Evolutionary conservation across 305 asterid species (phyloP).

Genomic region (Lippia alba): DNA sequence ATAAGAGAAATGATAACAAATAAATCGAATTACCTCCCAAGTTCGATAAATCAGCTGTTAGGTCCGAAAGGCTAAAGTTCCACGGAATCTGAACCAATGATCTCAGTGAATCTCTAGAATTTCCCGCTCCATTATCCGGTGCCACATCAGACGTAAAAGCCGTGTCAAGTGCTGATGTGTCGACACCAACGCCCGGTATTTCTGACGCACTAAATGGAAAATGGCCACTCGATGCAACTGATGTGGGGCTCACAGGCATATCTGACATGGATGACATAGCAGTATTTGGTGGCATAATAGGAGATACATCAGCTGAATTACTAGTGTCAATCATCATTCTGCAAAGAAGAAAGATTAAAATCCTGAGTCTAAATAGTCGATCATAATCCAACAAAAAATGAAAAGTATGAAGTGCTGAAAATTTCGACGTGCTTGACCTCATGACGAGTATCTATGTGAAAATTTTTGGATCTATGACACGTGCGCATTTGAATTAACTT

Average conservation of each 20-base stretch:
- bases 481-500: too few relatives aligned
- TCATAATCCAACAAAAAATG: neutral
- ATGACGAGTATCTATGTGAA: too few relatives aligned
- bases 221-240: slow-evolving; percentile 92
- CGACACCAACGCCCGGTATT: slow-evolving; percentile 86
- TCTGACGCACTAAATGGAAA: slow-evolving; percentile 88
- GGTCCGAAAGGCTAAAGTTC: slow-evolving; percentile 92
- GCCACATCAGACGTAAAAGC: slow-evolving; percentile 90
- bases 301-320: slow-evolving; percentile 59
- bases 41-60: slow-evolving; percentile 90
- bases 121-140: slow-evolving; percentile 82
- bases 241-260: slow-evolving; percentile 90
- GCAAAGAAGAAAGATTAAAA: slow-evolving; percentile 20
- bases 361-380: neutral
- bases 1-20: neutral
- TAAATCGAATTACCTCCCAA: slow-evolving; percentile 69
- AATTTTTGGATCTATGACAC: too few relatives aligned
- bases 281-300: slow-evolving; percentile 69
- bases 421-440: neutral
- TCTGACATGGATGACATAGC: slow-evolving; percentile 79
- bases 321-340: slow-evolving; percentile 70
- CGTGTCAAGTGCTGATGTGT: slow-evolving; percentile 77
- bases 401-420: neutral
- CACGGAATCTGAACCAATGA: slow-evolving; percentile 89
- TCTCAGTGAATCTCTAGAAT: slow-evolving; percentile 83